Base-by-base conservation (phyloP, 768 basidiomycete species). In the Suillus subalutaceus region DNA sequence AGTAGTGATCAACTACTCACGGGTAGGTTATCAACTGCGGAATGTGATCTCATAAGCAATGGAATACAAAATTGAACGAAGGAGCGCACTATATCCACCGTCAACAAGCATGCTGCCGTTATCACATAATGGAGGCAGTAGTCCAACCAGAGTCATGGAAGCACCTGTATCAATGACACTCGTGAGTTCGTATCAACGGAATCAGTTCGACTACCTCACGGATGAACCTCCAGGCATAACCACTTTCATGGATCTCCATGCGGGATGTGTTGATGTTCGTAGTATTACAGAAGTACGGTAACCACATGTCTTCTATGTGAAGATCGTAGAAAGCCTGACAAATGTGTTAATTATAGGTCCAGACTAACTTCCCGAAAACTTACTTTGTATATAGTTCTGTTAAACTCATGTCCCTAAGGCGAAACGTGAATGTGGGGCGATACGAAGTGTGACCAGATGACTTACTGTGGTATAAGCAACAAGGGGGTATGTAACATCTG, bases 281-380 rank as follows among this genome's bases (percentile, higher is more conserved):
- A 3, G 97, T 94, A 72, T 99, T 99, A 79, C 96, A 97, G 79
- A 97, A 99, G 81, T 88, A 98, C 5, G 97, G 97, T 7, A 99
- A 83, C 97, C 97, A 99, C 93, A 97, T 97, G 78, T 97, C 96
- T 78, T 95, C 92, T 48, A 94, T 94, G 71, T 98, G 96, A 50
- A 96, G 87, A 76, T 94, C 94, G 71, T 95, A 97, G 75, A 97
- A 97, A 20, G 93, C 88, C 87, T 94, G 72, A 20, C 57, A 57
- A 53, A 50, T 37, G 16, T 37, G 69, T 40, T 68, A 69, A 23
- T n/a, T 73, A 55, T 41, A n/a, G 8, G 57, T 48, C 41, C 43
- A 57, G 64, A 18, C 37, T 62, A 37, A 67, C 30, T 57, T 48
- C 15, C 12, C 12, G 4, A 23, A 10, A 16, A 37, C 58, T 63